Conservation (phyloP, 495 filamentous ascomycete genomes). For the Aspergillus ellipticus region DNA sequence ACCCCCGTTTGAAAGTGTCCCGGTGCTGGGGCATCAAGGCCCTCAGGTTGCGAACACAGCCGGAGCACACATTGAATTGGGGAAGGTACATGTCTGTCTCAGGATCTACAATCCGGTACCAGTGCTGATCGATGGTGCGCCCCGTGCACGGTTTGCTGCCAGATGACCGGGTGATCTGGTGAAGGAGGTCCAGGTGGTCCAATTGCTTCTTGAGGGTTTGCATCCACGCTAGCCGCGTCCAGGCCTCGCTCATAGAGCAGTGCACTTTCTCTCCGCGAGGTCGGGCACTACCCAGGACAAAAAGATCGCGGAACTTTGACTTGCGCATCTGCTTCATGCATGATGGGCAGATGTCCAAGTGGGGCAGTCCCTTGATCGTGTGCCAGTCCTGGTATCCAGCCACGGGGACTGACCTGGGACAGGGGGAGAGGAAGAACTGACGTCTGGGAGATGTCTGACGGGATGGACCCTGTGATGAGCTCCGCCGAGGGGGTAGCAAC, state of each 20-base stretch:
- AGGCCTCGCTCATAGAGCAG: constrained; percentile 61
- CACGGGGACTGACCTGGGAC: constrained; percentile 48
- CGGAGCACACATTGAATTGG: constrained; percentile 55
- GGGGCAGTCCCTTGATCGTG: constrained; percentile 51
- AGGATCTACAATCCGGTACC: constrained; percentile 59
- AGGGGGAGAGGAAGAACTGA: constrained; percentile 44
- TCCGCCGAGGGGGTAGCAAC: constrained; percentile 4
- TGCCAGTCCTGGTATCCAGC: constrained; percentile 61
- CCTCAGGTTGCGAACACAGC: constrained; percentile 50
- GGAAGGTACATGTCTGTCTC: constrained; percentile 46
- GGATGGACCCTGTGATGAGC: constrained; percentile 7
- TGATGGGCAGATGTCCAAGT: constrained; percentile 61
- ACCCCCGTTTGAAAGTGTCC: constrained; percentile 42
- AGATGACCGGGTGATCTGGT: constrained; percentile 46
- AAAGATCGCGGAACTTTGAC: constrained; percentile 49
- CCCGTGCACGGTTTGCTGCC: constrained; percentile 49
- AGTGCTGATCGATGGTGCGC: constrained; percentile 44
- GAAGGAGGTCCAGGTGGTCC: constrained; percentile 51
- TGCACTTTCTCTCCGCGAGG: constrained; percentile 36
- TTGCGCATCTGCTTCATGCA: constrained; percentile 56
- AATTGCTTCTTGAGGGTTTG: constrained; percentile 56
- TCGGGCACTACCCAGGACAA: constrained; percentile 45
- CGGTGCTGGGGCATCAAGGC: constrained; percentile 48
- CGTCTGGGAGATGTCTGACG: constrained; percentile 17
- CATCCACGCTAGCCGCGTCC: constrained; percentile 65